Evolutionary conservation across 495 filamentous ascomycete species (phyloP).

Genomic region (Rhypophila decipiens): DNA sequence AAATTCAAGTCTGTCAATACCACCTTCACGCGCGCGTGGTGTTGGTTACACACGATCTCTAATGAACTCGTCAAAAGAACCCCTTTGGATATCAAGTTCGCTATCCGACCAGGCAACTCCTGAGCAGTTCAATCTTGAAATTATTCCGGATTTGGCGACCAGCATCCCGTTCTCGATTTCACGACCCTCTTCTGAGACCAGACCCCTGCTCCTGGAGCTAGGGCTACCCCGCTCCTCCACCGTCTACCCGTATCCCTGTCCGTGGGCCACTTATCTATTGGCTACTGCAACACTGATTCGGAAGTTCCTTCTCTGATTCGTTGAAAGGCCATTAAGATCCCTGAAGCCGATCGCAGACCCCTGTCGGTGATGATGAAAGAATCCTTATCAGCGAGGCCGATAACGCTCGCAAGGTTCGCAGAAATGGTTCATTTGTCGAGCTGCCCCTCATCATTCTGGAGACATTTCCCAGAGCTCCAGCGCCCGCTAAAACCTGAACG

Average conservation of each 20-base stretch:
- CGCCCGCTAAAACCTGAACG: too few species aligned
- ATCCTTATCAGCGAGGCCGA: constrained; percentile 10
- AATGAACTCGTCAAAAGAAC: too few species aligned
- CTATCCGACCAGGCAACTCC: too few species aligned
- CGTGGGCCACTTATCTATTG: constrained; percentile 15
- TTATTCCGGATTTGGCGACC: not conserved
- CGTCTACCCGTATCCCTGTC: constrained; percentile 7
- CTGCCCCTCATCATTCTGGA: not conserved
- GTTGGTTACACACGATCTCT: too few species aligned
- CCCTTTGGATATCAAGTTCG: too few species aligned
- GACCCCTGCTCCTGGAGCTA: constrained; percentile 5
- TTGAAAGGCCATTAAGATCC: constrained; percentile 9
- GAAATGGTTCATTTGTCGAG: not conserved
- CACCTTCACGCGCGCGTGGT: too few species aligned
- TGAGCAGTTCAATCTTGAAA: not conserved
- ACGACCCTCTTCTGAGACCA: not conserved
- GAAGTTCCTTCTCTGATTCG: constrained; percentile 13
- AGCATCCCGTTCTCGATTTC: not conserved
- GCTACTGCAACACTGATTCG: constrained; percentile 1
- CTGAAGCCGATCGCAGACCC: constrained; percentile 17
- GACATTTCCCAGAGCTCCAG: not conserved
- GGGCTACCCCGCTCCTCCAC: constrained; percentile 10
- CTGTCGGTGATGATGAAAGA: constrained; percentile 18
- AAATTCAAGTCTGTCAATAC: too few species aligned
- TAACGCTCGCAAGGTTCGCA: constrained; percentile 2